Base-by-base conservation (phyloP, 2,329 filamentous ascomycete species). In the Falciphora oryzae region DNA sequence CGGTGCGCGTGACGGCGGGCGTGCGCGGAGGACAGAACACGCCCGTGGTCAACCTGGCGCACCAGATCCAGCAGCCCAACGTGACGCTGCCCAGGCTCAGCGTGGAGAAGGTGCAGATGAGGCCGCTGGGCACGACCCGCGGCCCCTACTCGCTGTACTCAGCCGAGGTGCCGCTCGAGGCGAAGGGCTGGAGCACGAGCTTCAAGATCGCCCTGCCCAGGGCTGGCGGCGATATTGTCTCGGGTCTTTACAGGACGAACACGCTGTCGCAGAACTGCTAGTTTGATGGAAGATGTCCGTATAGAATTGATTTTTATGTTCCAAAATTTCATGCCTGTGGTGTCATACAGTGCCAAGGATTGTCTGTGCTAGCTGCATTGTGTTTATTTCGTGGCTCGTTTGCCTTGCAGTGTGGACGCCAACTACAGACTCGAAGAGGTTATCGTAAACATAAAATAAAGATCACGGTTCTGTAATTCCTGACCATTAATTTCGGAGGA, bases 81-180 rank as follows among this genome's bases (percentile, higher is more conserved):
- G 80, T 56, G 4, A 38, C 27, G 2, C 50, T 53, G 11, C 60
- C 60, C 60, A 53, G 25, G 1, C 67, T 84, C n/a, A 74, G 72
- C 62, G 76, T 71, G 18, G 70, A 73, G 18, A 76, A 71, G 0
- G 65, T 82, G 1, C 62, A 73, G 11, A 77, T 84, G 74, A 56
- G 50, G 60, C 71, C 68, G 2, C 74, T 78, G 69, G 79, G 78
- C 0, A 68, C 73, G 53, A 83, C 81, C 60, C 73, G 78, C 25
- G 82, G 81, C 27, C 66, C 71, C 32, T 84, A 84, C 67, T 83
- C 81, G 0, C 75, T 84, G 29, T 84, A 80, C 69, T 75, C 74
- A 7, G 75, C 75, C 4, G 74, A 73, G 16, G 27, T 53, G 3
- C 27, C 38, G 16, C 8, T 62, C 28, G 60, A 62, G 60, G 27